Evolutionary conservation across 108 stramenopile species (phyloP), one percentile per base, ranked within the genome.

Genomic region (Ochromonas danica): DNA sequence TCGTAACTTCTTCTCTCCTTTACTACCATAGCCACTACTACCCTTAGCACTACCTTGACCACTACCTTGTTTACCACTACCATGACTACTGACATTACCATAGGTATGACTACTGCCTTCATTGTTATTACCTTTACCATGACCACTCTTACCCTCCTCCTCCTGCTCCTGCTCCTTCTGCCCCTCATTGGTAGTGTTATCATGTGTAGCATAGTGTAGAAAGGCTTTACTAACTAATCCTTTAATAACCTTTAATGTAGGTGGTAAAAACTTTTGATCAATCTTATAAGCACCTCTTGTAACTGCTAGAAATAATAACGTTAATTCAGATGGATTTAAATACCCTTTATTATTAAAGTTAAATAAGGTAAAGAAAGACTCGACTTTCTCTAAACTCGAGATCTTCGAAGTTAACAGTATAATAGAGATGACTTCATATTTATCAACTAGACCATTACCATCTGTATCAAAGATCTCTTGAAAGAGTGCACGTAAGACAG

Each of bases 331-430:
- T 36, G 3, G 14, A 6, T 31, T 22, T 25, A 67, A 67, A 36
- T 67, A 67, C 10, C 63, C 63, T 25, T 67, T 67, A 36, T 67
- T 67, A 36, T 67, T 67, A 36, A 67, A 67, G 35, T 67, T 67
- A 25, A 67, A 67, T 10, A 67, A 31, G 31, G 3, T 25, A 36
- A 67, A 67, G 17, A 67, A 31, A 31, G 35, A 31, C 6, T 67
- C 17, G 17, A 67, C 31, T 67, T 67, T 67, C 63, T 31, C 31
- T 36, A 14, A 14, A 28, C 10, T 67, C 10, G 63, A 31, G 3
- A 67, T 10, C 31, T 67, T 67, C 30, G 30, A 14, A 10, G 31
- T 67, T 36, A 67, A 35, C 3, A 28, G 10, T 35, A 67, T 31
- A 31, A 33, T 33, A 25, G 14, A 67, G 14, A 67, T 67, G 30